Conservation (phyloP, 2,329 filamentous ascomycete genomes). For the Bisporella sp. region DNA sequence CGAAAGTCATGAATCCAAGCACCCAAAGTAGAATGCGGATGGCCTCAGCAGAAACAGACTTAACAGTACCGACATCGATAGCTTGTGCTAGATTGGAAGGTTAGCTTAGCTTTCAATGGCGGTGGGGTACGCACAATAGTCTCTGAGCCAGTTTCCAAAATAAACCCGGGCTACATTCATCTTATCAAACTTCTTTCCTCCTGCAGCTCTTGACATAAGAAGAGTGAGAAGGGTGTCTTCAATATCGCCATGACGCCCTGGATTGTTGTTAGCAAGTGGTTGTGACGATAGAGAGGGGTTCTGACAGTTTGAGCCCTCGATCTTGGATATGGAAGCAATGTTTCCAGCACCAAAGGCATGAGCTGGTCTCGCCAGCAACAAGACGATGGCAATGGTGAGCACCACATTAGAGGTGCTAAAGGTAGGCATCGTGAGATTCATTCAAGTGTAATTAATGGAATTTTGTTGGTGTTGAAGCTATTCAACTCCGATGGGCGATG, state of each 20-base stretch:
- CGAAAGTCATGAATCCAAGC: conserved; percentile 83
- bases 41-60: conserved; percentile 82
- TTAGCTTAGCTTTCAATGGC: conserved; percentile 5
- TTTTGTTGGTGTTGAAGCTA: too few species aligned
- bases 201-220: conserved; percentile 51
- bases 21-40: conserved; percentile 87
- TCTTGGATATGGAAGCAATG: conserved; percentile 71
- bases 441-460: too few species aligned
- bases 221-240: conserved; percentile 81
- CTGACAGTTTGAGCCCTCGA: conserved; percentile 78
- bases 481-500: too few species aligned
- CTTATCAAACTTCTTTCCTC: conserved; percentile 79
- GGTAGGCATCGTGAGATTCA: conserved; percentile 18
- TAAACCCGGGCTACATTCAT: conserved; percentile 84
- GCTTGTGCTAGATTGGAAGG: conserved; percentile 52
- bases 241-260: conserved; percentile 83
- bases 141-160: conserved; percentile 92
- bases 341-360: conserved; percentile 84
- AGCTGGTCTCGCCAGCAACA: conserved; percentile 60
- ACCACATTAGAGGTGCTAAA: conserved; percentile 21
- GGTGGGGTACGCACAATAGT: conserved; percentile 53
- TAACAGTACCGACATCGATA: conserved; percentile 87
- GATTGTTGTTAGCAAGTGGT: conserved; percentile 7
- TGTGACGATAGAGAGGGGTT: conserved; percentile 7
- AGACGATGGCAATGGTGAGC: conserved; percentile 45